phyloP scores from a whole-genome alignment of 805 yeast genomes.

The Pichia scutulata region DNA sequence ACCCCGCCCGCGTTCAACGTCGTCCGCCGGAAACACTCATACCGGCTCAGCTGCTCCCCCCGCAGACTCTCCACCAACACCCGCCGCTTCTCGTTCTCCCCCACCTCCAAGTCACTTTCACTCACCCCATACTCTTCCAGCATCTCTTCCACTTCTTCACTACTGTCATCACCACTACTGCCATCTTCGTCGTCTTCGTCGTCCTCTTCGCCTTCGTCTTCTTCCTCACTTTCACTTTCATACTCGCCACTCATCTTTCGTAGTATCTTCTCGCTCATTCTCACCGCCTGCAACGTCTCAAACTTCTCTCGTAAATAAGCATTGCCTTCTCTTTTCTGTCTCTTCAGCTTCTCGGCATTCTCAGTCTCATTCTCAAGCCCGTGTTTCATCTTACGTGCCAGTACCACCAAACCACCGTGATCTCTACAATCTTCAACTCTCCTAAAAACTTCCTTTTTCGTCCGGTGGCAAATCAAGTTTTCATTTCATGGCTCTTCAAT shows the following conservation, averaged over 20 bases:
- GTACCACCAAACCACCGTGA: too few relatives aligned
- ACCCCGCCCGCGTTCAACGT: constrained; percentile 66
- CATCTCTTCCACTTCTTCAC: neutral
- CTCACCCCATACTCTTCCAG: neutral
- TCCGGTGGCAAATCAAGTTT: neutral
- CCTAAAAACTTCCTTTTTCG: too few relatives aligned
- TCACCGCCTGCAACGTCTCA: constrained; percentile 17
- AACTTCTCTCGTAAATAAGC: constrained; percentile 2
- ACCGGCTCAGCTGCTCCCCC: constrained; percentile 77
- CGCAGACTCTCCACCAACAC: constrained; percentile 66
- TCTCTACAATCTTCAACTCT: too few relatives aligned
- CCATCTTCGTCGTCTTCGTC: neutral
- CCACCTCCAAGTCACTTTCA: neutral
- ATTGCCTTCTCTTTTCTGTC: neutral
- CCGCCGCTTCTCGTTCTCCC: constrained; percentile 42
- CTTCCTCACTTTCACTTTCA: constrained; percentile 5
- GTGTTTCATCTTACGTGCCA: neutral
- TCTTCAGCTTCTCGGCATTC: neutral
- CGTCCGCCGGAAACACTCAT: constrained; percentile 80
- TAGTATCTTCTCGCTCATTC: constrained; percentile 18
- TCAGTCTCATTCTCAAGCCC: neutral
- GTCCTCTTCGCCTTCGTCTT: constrained; percentile 5
- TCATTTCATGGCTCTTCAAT: neutral
- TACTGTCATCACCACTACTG: constrained; percentile 19
- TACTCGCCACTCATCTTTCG: constrained; percentile 24